Percentiles rank a stretch among this genome's conserved stretches.
These are phyloP conservation scores for Pilaira anomala DNA, from an alignment of 192 early-diverging fungal species.

Conservation along the genomic window DNA sequence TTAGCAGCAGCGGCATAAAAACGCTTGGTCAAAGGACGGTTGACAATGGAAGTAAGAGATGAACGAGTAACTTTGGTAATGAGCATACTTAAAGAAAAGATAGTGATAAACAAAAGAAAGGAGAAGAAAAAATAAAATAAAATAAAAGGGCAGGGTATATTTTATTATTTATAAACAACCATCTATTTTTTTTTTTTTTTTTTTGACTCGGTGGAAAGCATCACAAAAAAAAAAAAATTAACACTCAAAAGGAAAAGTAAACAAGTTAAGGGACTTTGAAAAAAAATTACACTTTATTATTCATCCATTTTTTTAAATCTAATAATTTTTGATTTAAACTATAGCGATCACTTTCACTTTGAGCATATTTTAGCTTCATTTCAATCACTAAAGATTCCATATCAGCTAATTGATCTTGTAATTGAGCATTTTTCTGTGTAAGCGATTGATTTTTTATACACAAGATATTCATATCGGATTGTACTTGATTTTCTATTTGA, in stretches of 20 bases:
- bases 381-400: constrained; percentile 67
- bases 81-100: neutral
- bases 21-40: constrained; percentile 1
- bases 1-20: constrained; percentile 10
- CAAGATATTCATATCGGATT: constrained; percentile 72
- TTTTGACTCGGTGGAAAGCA: constrained; percentile 42
- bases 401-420: constrained; percentile 62
- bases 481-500: constrained; percentile 56
- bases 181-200: constrained; percentile 1
- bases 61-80: constrained; percentile 7
- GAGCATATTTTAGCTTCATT: constrained; percentile 77
- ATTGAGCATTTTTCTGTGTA: constrained; percentile 56
- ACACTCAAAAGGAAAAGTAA: neutral
- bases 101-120: neutral
- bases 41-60: neutral
- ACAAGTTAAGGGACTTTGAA: neutral
- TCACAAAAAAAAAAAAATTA: neutral
- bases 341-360: constrained; percentile 79
- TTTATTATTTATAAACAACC: neutral
- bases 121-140: constrained; percentile 5
- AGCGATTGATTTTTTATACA: constrained; percentile 80
- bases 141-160: neutral
- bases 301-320: constrained; percentile 61
- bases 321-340: constrained; percentile 61
- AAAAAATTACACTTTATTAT: constrained; percentile 9